Evolutionary conservation across 2,329 filamentous ascomycete genomes (phyloP), one percentile per base, ranked within the genome.

Genomic region (Colletotrichum tabaci): DNA sequence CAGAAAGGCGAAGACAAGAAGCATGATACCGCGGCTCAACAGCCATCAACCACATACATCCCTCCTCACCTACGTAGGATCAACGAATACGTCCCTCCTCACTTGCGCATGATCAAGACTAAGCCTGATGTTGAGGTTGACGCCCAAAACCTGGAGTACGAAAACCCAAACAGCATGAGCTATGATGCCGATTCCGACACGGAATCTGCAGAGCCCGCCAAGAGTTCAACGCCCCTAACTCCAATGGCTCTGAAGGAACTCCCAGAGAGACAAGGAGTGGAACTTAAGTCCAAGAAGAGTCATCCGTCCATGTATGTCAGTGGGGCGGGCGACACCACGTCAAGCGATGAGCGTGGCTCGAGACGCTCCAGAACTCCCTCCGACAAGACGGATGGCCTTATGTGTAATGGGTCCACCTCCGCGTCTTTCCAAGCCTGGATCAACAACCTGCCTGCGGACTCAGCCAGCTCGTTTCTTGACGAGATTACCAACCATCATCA

Each of bases 401-500:
- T 12, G 3, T 1, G 7, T 6, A 1, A 16, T 8, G n/a, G 26
- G 21, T 6, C 16, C 1, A 13, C 42, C 15, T 55, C 57, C 21
- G 42, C 18, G 3, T 26, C 23, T 6, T 52, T 72, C 15, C 30
- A 42, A 16, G 23, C 46, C n/a, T 72, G 69, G 69, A 15, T 72
- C 12, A 8, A 60, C 10, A 26, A n/a, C 3, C 26, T 65, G 44
- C 16, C 38, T n/a, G 44, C 16, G 7, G 35, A n/a, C 6, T 38
- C 30, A n/a, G 18, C 52, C 12, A 50, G 26, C 21, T 65, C 42
- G 16, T 64, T 52, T n/a, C 62, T 44, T 16, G 7, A 15, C 44
- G n/a, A 67, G 71, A 73, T 70, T 67, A 58, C 71, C 44, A 66
- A 74, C 61, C 74, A 77, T 71, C 75, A 68, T 53, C 26, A 67